phyloP scores from a whole-genome alignment of 2,329 filamentous ascomycete genomes.

The Hymenoscyphus repandus region DNA sequence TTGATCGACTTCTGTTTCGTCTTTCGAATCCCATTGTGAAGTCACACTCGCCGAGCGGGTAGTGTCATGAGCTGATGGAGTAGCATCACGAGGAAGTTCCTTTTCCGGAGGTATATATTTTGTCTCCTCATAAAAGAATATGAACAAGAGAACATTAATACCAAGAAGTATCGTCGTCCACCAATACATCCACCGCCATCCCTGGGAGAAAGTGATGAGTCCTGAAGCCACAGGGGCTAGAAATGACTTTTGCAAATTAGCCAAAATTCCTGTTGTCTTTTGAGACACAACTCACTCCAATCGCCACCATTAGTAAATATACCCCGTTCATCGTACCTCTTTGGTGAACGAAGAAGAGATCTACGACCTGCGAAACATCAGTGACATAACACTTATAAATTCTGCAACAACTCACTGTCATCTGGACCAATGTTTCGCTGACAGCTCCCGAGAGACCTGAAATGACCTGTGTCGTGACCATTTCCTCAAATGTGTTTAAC shows the following conservation, averaged over 20 bases:
- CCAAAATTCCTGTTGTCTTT: neutral
- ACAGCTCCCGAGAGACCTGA: slow-evolving; percentile 40
- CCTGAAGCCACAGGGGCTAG: slow-evolving; percentile 38
- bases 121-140: slow-evolving; percentile 42
- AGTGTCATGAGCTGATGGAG: neutral
- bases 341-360: slow-evolving; percentile 45
- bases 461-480: slow-evolving; percentile 39
- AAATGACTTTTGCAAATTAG: slow-evolving; percentile 16
- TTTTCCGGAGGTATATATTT: slow-evolving; percentile 22
- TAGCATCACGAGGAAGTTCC: neutral
- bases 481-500: slow-evolving; percentile 37
- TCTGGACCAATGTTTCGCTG: slow-evolving; percentile 40
- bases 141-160: slow-evolving; percentile 34
- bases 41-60: neutral
- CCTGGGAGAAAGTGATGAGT: slow-evolving; percentile 34
- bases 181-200: slow-evolving; percentile 48
- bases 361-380: slow-evolving; percentile 31
- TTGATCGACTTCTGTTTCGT: neutral
- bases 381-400: neutral
- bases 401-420: slow-evolving; percentile 29
- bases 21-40: neutral
- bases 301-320: slow-evolving; percentile 30
- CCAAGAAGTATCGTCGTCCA: slow-evolving; percentile 39
- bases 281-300: slow-evolving; percentile 24
- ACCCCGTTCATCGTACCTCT: slow-evolving; percentile 44